Base-by-base conservation (phyloP, 306 rosid species). In the Oemleria cerasiformis region DNA sequence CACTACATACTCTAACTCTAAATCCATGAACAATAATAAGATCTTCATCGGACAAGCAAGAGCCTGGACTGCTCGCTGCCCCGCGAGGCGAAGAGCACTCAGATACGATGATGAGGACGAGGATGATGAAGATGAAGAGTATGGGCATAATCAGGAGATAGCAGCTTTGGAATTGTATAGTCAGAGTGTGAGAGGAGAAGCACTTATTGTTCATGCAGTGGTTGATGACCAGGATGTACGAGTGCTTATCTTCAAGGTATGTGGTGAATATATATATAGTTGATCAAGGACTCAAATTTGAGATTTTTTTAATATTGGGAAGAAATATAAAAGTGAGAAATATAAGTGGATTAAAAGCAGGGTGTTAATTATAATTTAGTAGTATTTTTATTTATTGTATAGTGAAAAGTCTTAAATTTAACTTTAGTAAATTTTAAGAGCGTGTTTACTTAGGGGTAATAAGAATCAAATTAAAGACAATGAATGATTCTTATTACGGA, bases 201-300 rank as follows among this genome's bases (percentile, higher is more conserved):
- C 88, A 21, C 92, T 90, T 47, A 50, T 92, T 75, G 96, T 92
- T 40, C 90, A 88, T 55, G 92, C 96, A 1, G 38, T 72, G 53
- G 84, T 90, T 73, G 96, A 90, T 60, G 88, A 60, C 7, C 76
- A 85, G 17, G 78, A 78, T 39, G 92, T 88, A 13, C 80, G 90
- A 48, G 90, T 90, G 75, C 86, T 92, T 70, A 84, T 92, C 82
- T 92, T 92, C 75, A 92, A 92, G 92, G 98, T 92, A 5, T 38
- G 83, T 67, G 55, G 17, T 7, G 2, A 61, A 8, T 68, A 1
- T 7, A 30, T 30, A 4, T 30, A 30, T 30, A 30, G 36, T 30
- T 30, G 36, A 1, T 30, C 36, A 30, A 30, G 36, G 36, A 30
- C 3, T 30, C 36, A 30, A 30, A 30, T 30, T 30, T 30, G 36